Evolutionary conservation across 1,284 basidiomycete genomes (phyloP).

Genomic region (Boletus semigastroideus): DNA sequence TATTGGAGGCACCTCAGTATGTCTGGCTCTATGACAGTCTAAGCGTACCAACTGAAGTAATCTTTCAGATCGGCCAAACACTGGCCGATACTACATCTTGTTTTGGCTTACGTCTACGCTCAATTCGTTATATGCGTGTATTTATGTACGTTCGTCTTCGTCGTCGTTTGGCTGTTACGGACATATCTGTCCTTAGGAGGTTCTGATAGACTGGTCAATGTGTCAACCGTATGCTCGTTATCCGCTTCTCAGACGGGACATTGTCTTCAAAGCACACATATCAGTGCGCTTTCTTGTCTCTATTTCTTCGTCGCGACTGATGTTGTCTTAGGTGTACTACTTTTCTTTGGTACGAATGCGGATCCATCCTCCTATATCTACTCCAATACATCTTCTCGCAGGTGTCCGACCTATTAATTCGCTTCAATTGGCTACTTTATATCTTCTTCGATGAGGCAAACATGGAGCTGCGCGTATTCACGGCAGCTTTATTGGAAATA

Average conservation of each 20-base stretch:
- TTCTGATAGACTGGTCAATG: slow-evolving; percentile 83
- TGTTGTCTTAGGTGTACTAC: slow-evolving; percentile 61
- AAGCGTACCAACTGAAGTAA: neutral
- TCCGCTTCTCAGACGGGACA: slow-evolving; percentile 71
- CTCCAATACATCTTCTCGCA: slow-evolving; percentile 27
- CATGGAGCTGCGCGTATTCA: slow-evolving; percentile 61
- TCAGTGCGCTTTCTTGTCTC: slow-evolving; percentile 45
- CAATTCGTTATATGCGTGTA: slow-evolving; percentile 69
- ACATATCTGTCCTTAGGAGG: slow-evolving; percentile 48
- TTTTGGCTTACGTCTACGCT: slow-evolving; percentile 66
- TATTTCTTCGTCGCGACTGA: slow-evolving; percentile 2
- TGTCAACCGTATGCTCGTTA: slow-evolving; percentile 58
- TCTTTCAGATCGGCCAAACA: slow-evolving; percentile 27
- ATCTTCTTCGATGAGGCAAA: slow-evolving; percentile 55
- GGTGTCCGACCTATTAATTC: slow-evolving; percentile 71
- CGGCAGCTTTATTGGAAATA: slow-evolving; percentile 76
- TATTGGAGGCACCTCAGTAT: slow-evolving; percentile 60
- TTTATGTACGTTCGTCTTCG: slow-evolving; percentile 62
- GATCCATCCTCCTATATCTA: neutral
- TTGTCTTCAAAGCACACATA: slow-evolving; percentile 66
- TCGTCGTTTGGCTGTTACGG: neutral
- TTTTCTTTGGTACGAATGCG: slow-evolving; percentile 58
- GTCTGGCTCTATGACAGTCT: neutral
- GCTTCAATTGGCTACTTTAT: slow-evolving; percentile 85
- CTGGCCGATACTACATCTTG: slow-evolving; percentile 53